A percentile compares a stretch with the other conserved stretches of the same genome.
phyloP scores from a whole-genome alignment of 78 protist genomes.

The Emiliania huxleyi region DNA sequence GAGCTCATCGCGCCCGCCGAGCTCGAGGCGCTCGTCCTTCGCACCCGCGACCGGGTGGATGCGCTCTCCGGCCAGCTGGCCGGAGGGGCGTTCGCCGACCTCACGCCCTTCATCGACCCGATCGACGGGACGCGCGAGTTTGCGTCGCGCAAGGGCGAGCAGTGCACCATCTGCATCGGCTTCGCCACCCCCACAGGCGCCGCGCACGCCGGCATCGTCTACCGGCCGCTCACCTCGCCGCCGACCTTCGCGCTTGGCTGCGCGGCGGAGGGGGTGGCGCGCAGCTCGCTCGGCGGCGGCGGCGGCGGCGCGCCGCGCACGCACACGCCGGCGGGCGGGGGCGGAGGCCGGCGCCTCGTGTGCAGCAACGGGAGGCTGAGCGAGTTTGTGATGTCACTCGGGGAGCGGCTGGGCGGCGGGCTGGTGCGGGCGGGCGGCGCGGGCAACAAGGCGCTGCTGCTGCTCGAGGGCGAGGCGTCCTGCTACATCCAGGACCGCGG shows the following conservation, averaged over 20 bases:
- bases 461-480: conserved; percentile 32
- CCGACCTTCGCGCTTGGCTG: conserved; percentile 22
- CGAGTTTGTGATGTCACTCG: background rate
- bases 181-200: conserved; percentile 6
- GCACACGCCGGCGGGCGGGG: background rate
- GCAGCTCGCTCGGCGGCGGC: background rate
- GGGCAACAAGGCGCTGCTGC: conserved; percentile 46
- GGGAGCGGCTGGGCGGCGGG: background rate
- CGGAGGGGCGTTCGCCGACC: background rate
- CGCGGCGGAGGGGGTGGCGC: background rate
- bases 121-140: conserved; percentile 64
- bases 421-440: conserved; percentile 41
- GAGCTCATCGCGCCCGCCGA: background rate
- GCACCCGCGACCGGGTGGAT: background rate
- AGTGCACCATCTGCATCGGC: conserved; percentile 52
- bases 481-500: conserved; percentile 44
- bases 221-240: background rate
- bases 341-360: background rate
- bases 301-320: background rate
- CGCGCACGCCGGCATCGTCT: conserved; percentile 26
- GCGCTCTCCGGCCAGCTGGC: background rate
- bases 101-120: conserved; percentile 50
- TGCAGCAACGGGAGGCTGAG: background rate
- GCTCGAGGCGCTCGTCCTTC: background rate
- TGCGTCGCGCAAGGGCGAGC: background rate